Conservation (phyloP, 192 early-diverging fungal species). For the Gaertneriomyces sp. region DNA sequence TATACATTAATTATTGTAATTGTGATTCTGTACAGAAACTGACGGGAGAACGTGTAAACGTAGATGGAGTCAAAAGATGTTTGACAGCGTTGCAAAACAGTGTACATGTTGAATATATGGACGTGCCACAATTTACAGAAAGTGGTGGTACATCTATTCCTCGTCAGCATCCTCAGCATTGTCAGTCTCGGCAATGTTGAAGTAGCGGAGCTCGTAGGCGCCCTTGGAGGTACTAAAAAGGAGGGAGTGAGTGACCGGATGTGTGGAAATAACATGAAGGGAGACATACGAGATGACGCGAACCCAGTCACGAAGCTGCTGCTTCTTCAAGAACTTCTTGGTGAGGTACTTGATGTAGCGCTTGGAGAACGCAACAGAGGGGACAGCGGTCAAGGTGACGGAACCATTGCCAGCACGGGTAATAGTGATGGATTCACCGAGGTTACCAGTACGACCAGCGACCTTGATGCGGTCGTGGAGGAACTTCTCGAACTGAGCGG, state of each 20-base stretch:
- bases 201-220: slow-evolving; percentile 95
- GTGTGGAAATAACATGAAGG: slow-evolving; percentile 41
- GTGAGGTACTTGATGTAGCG: slow-evolving; percentile 99
- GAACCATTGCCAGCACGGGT: slow-evolving; percentile 51
- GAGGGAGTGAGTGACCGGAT: background rate
- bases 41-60: no score
- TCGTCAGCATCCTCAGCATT: slow-evolving; percentile 75
- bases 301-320: slow-evolving; percentile 97
- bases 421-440: slow-evolving; percentile 81
- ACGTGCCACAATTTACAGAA: no score
- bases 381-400: slow-evolving; percentile 70
- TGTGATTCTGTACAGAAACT: no score
- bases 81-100: no score
- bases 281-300: slow-evolving; percentile 67
- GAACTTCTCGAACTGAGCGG: slow-evolving; percentile 96
- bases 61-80: no score
- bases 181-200: slow-evolving; percentile 76
- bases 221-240: slow-evolving; percentile 54
- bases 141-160: slow-evolving; percentile 15
- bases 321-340: slow-evolving; percentile 99
- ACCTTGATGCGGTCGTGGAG: slow-evolving; percentile 99
- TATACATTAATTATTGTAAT: no score
- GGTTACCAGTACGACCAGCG: slow-evolving; percentile 91
- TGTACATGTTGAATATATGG: no score
- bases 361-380: slow-evolving; percentile 80